Percentiles rank a stretch among this genome's conserved stretches.
phyloP scores from a whole-genome alignment of 1,284 basidiomycete genomes.

The Sanghuangporus weigelae region DNA sequence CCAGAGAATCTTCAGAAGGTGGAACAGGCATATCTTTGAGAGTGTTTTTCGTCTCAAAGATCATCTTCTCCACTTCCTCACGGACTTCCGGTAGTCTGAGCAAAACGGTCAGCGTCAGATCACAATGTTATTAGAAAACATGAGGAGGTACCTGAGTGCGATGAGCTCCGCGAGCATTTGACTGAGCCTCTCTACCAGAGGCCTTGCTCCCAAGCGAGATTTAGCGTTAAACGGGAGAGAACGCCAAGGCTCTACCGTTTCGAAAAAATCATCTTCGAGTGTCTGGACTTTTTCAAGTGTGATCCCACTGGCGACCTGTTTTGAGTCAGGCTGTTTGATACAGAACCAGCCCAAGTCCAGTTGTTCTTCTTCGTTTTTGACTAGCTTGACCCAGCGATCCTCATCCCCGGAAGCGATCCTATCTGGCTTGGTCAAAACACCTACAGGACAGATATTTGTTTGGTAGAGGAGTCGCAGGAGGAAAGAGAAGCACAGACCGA shows the following conservation, averaged over 20 bases:
- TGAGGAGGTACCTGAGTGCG: constrained; percentile 38
- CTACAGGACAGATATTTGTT: constrained; percentile 30
- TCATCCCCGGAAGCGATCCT: constrained; percentile 63
- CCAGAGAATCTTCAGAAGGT: constrained; percentile 48
- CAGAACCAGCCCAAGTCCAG: constrained; percentile 67
- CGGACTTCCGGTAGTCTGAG: constrained; percentile 60
- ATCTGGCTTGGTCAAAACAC: constrained; percentile 78
- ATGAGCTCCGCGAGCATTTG: constrained; percentile 54
- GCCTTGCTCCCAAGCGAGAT: constrained; percentile 47
- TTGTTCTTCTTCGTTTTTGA: constrained; percentile 50
- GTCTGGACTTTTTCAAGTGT: constrained; percentile 55
- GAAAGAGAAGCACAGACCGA: constrained; percentile 42
- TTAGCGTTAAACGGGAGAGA: constrained; percentile 42
- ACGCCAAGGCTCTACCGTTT: constrained; percentile 49
- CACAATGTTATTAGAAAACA: background rate
- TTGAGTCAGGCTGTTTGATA: constrained; percentile 59
- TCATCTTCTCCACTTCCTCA: constrained; percentile 40
- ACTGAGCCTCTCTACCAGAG: constrained; percentile 51
- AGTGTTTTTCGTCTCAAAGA: constrained; percentile 33
- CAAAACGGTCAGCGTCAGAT: background rate
- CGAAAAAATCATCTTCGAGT: constrained; percentile 66
- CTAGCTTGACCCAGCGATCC: constrained; percentile 49
- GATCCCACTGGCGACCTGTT: constrained; percentile 34
- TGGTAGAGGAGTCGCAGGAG: background rate
- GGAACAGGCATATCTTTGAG: constrained; percentile 43